A percentile compares a stretch with the other conserved stretches of the same genome.
These are phyloP conservation scores for Phyllosticta ampelicida DNA, from an alignment of 2,329 filamentous ascomycete genomes.

Conservation along the genomic window DNA sequence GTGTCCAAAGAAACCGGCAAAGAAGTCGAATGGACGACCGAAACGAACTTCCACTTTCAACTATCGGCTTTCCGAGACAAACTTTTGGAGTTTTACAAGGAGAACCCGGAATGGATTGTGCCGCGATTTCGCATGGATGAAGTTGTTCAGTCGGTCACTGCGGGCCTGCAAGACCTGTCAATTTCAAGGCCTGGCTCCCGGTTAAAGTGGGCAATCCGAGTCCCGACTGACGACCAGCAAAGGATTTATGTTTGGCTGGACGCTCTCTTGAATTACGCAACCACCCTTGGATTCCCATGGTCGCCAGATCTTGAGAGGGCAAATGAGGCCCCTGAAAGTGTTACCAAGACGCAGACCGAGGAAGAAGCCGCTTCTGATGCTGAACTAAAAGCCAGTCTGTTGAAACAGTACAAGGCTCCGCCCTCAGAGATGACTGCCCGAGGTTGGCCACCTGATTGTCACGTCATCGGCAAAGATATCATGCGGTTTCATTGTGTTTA, in stretches of 20 bases:
- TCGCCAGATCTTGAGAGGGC: slow-evolving; percentile 37
- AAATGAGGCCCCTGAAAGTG: neutral
- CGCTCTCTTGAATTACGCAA: slow-evolving; percentile 87
- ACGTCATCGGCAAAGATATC: slow-evolving; percentile 95
- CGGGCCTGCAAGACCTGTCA: slow-evolving; percentile 75
- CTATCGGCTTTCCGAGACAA: slow-evolving; percentile 72
- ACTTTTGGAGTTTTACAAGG: slow-evolving; percentile 67
- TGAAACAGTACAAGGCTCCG: slow-evolving; percentile 2
- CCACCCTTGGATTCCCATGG: slow-evolving; percentile 78
- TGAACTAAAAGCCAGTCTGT: neutral
- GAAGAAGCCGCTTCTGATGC: slow-evolving; percentile 27
- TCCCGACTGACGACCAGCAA: slow-evolving; percentile 72
- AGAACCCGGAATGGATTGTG: slow-evolving; percentile 67
- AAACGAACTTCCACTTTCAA: slow-evolving; percentile 90
- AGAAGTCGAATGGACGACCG: slow-evolving; percentile 88
- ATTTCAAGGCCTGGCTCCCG: slow-evolving; percentile 72
- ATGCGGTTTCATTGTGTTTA: slow-evolving; percentile 94
- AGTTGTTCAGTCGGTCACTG: slow-evolving; percentile 63
- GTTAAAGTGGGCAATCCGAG: slow-evolving; percentile 77
- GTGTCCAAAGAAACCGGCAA: slow-evolving; percentile 76
- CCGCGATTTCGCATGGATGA: slow-evolving; percentile 66
- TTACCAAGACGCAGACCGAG: neutral
- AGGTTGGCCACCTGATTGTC: slow-evolving; percentile 84
- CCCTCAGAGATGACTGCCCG: slow-evolving; percentile 30
- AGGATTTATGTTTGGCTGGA: slow-evolving; percentile 99